phyloP scores from a whole-genome alignment of 495 filamentous ascomycete species.

The Xylaria telfairii region DNA sequence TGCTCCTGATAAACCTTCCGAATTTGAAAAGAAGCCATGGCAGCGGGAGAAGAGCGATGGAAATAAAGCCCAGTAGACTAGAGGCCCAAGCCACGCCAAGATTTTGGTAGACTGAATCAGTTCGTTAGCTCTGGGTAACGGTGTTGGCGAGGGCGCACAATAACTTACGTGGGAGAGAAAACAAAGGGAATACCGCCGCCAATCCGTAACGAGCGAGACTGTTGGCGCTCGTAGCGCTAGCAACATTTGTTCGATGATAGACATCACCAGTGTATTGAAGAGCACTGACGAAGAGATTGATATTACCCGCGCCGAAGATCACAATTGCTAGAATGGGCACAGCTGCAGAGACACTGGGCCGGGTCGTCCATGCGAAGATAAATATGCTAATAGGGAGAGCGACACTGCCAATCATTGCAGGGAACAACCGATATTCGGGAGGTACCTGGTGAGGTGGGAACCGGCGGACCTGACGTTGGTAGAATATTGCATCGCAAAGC shows the following conservation, averaged over 20 bases:
- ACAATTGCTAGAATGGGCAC: constrained; percentile 58
- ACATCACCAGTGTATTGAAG: constrained; percentile 64
- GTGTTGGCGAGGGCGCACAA: neutral
- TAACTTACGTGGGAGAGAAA: constrained; percentile 61
- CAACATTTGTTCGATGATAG: constrained; percentile 63
- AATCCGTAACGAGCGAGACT: constrained; percentile 67
- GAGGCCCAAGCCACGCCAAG: constrained; percentile 68
- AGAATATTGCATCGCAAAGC: constrained; percentile 51
- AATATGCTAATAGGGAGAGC: constrained; percentile 60
- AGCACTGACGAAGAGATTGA: constrained; percentile 62
- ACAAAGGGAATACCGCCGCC: constrained; percentile 70
- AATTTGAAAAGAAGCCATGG: constrained; percentile 61
- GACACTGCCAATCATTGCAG: constrained; percentile 65
- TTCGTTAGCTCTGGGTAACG: neutral
- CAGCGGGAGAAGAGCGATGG: constrained; percentile 62
- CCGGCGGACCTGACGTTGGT: constrained; percentile 42
- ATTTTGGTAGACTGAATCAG: constrained; percentile 57
- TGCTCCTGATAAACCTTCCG: constrained; percentile 53
- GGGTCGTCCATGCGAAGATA: constrained; percentile 57
- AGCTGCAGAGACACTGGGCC: constrained; percentile 48
- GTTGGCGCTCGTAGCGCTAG: constrained; percentile 67
- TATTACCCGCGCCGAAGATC: constrained; percentile 71
- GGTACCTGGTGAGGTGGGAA: constrained; percentile 42
- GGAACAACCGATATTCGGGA: constrained; percentile 64
- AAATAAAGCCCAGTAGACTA: constrained; percentile 64